Evolutionary conservation across 73 alveolate genomes (phyloP).

Genomic region (Paramecium caudatum): DNA sequence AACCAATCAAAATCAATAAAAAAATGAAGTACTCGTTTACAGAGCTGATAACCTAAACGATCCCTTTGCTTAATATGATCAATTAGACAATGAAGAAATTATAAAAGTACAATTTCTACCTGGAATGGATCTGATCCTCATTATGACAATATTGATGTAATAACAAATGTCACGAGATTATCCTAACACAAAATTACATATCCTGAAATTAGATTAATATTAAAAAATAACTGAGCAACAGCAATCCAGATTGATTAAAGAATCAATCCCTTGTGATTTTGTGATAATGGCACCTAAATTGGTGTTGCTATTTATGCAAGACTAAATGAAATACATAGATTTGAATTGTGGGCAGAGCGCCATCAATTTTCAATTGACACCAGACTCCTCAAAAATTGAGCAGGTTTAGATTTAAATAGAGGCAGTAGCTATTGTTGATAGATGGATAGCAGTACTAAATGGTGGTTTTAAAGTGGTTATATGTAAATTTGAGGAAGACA

Average conservation of each 20-base stretch:
- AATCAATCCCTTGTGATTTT: slow-evolving; percentile 48
- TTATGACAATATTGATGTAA: slow-evolving; percentile 16
- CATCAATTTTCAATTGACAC: background rate
- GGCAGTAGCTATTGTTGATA: slow-evolving; percentile 16
- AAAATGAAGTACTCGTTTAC: slow-evolving; percentile 47
- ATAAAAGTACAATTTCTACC: slow-evolving; percentile 24
- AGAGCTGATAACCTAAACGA: slow-evolving; percentile 15
- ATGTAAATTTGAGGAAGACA: slow-evolving; percentile 49
- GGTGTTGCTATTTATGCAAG: slow-evolving; percentile 8
- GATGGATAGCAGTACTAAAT: slow-evolving; percentile 63
- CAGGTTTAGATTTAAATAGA: background rate
- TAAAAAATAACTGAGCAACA: background rate
- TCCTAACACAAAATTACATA: slow-evolving; percentile 24
- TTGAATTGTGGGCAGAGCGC: background rate
- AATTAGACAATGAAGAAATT: slow-evolving; percentile 58
- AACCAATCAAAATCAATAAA: background rate
- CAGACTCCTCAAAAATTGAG: slow-evolving; percentile 1
- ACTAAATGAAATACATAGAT: slow-evolving; percentile 38
- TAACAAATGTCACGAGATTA: background rate
- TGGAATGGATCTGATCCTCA: background rate
- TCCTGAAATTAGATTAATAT: slow-evolving; percentile 28
- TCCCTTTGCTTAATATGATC: slow-evolving; percentile 3
- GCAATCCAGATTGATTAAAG: slow-evolving; percentile 37
- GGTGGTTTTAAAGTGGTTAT: slow-evolving; percentile 55
- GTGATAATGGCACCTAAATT: slow-evolving; percentile 5